A percentile compares a stretch with the other conserved stretches of the same genome.
Conservation (phyloP, 305 asterid genomes). For the Fraxinus paxiana region DNA sequence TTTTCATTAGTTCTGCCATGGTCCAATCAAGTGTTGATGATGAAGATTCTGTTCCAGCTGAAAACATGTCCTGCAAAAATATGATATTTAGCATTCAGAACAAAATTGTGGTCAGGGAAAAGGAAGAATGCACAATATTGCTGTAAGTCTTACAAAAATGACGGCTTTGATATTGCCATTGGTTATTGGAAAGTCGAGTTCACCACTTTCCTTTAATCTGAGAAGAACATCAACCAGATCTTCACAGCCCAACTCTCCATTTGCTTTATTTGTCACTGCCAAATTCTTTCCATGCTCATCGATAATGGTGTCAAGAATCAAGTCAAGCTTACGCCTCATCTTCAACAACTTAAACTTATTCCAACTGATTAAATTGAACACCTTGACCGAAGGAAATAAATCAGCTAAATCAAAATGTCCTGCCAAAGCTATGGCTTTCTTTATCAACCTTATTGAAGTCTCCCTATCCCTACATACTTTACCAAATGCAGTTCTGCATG, state of each 20-base stretch:
- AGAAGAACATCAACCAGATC: neutral
- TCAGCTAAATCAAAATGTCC: conserved; percentile 25
- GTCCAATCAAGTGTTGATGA: neutral
- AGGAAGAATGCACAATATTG: neutral
- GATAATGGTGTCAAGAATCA: conserved; percentile 18
- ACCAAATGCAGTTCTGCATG: conserved; percentile 27
- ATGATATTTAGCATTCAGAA: neutral
- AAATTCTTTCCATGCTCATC: conserved; percentile 17
- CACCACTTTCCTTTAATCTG: neutral
- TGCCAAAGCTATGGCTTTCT: neutral
- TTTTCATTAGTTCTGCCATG: neutral
- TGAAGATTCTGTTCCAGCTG: neutral
- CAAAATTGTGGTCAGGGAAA: neutral
- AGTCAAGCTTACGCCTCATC: neutral
- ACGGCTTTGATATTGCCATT: neutral
- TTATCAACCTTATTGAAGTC: neutral
- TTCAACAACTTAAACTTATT: conserved; percentile 9
- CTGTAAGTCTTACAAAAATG: neutral
- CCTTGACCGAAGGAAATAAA: conserved; percentile 26
- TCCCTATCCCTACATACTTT: conserved; percentile 15
- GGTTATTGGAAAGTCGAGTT: neutral
- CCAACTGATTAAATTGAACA: conserved; percentile 22
- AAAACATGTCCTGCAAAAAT: neutral
- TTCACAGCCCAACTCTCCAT: neutral
- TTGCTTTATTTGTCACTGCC: neutral